Percentiles rank a stretch among this genome's conserved stretches.
Conservation (phyloP, 768 basidiomycete genomes). For the Tylopilus vinaceipallidus region DNA sequence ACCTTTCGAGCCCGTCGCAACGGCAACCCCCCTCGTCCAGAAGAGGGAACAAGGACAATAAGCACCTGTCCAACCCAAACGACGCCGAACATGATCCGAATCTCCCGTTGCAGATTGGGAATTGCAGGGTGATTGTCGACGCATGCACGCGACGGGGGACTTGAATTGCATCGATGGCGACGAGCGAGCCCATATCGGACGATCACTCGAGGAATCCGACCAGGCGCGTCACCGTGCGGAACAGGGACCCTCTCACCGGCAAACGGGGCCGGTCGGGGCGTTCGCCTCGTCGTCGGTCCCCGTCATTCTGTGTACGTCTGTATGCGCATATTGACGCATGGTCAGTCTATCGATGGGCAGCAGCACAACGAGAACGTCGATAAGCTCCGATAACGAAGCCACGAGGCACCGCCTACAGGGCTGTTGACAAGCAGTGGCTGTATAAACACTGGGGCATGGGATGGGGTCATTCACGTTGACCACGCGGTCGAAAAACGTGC, state of each 20-base stretch:
- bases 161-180: conserved; percentile 5
- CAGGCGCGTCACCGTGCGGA: not conserved
- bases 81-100: not conserved
- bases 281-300: too few species aligned
- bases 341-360: not conserved
- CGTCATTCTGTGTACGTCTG: not conserved
- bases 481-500: conserved; percentile 5
- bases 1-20: not conserved
- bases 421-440: not conserved
- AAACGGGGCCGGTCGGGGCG: too few species aligned
- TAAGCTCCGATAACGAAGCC: conserved; percentile 20
- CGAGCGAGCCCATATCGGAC: conserved; percentile 12
- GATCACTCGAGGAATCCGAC: conserved; percentile 2
- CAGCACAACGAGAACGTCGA: conserved; percentile 4
- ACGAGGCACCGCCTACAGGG: conserved; percentile 9
- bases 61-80: not conserved
- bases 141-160: not conserved
- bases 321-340: not conserved
- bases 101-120: conserved; percentile 4
- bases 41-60: conserved; percentile 4
- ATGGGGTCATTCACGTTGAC: too few species aligned
- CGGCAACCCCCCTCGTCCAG: too few species aligned
- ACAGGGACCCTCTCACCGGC: too few species aligned
- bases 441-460: too few species aligned
- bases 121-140: not conserved